Evolutionary conservation across 1,284 basidiomycete species (phyloP), one percentile per base, ranked within the genome.

Genomic region (Pseudozyma sp.): DNA sequence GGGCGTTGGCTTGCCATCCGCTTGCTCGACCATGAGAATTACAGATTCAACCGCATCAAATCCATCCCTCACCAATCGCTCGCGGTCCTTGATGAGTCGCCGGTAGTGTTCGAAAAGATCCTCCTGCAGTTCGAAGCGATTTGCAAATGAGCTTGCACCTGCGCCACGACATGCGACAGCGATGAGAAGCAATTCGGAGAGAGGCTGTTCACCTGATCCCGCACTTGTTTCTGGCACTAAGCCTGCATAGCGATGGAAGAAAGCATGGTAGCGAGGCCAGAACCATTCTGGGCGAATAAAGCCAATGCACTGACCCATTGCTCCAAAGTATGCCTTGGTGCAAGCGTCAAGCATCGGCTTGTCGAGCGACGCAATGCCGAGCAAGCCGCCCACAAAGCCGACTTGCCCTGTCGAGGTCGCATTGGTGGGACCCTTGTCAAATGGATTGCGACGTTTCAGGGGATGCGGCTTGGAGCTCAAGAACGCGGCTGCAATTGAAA

Each of bases 221-320:
- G 52, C 7, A 3, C 3, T 4, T 10, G 8, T 14, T 8, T 55
- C 59, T 1, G 34, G 14, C n/a, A 51, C 48, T 9, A 59, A 16
- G 21, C 64, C 70, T 14, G 55, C 39, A 34, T 68, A 72, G 9
- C 59, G 60, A 3, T 52, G 51, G n/a, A 68, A 72, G 50, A 55
- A 72, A 9, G 55, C 38, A 21, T 72, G 55, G 42, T 72, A 72
- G 5, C 70, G 45, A 7, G 70, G 70, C 70, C 70, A 72, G 19
- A 48, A 72, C 64, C 63, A 67, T 35, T 72, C 70, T 2, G 59
- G 70, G 1, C 70, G 59, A 43, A 72, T 59, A 47, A 72, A 68
- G 40, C 64, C 64, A 9, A 68, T 72, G 50, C 70, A 72, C 21
- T 61, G 50, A 21, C 70, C 70, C 21, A 63, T 39, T 25, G 44